Evolutionary conservation across 208 protist species (phyloP).

Genomic region (Trypanosoma melophagium): DNA sequence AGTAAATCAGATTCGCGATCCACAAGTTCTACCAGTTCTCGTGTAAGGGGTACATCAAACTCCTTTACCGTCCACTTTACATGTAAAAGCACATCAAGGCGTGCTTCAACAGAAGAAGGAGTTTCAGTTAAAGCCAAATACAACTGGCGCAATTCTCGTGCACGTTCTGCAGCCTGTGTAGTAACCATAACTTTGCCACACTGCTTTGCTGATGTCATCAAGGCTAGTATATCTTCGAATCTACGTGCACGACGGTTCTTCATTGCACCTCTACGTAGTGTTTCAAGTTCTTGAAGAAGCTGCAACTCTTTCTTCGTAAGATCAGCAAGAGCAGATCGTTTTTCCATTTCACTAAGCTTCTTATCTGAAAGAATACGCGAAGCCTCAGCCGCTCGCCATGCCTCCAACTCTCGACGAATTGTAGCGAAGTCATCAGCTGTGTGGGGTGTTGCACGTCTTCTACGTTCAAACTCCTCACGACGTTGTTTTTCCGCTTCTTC

Average conservation of each 20-base stretch:
- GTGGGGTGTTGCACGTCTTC: slow-evolving; percentile 88
- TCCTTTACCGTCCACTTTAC: slow-evolving; percentile 97
- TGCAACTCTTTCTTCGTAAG: slow-evolving; percentile 94
- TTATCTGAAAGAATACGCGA: slow-evolving; percentile 60
- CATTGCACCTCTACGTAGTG: slow-evolving; percentile 67
- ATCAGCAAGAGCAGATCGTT: slow-evolving; percentile 68
- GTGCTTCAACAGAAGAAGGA: slow-evolving; percentile 54
- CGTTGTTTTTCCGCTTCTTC: slow-evolving; percentile 70
- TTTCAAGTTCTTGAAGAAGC: slow-evolving; percentile 95
- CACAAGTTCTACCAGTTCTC: slow-evolving; percentile 94
- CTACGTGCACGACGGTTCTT: slow-evolving; percentile 56
- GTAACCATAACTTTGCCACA: slow-evolving; percentile 53
- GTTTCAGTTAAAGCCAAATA: slow-evolving; percentile 77
- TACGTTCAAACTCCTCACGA: slow-evolving; percentile 73
- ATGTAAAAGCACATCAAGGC: slow-evolving; percentile 95
- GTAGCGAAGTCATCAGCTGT: slow-evolving; percentile 92
- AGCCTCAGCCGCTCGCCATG: slow-evolving; percentile 87
- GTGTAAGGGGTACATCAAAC: slow-evolving; percentile 83
- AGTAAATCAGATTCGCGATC: slow-evolving; percentile 96
- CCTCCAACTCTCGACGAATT: slow-evolving; percentile 89
- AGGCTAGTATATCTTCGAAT: slow-evolving; percentile 66
- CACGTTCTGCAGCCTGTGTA: slow-evolving; percentile 53
- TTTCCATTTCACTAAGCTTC: slow-evolving; percentile 50
- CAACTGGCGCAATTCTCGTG: slow-evolving; percentile 92
- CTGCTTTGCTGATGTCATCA: slow-evolving; percentile 81